Evolutionary conservation across 352 stramenopile species (phyloP).

Genomic region (Phytophthora europaea): DNA sequence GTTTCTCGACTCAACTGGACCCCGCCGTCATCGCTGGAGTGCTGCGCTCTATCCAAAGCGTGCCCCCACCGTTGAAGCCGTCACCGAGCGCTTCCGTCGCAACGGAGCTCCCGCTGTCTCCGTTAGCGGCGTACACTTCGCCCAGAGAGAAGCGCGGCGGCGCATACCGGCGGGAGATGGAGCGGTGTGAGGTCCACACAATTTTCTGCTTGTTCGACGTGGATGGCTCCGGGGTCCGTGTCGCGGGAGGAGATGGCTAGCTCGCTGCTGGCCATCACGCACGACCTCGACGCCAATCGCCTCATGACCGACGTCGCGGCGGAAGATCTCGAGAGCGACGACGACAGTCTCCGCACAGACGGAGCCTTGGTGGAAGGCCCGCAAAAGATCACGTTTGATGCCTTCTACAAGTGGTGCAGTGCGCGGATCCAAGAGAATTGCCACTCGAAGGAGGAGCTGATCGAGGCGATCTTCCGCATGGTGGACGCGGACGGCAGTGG

Average conservation of each 20-base stretch:
- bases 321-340: constrained; percentile 39
- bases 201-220: constrained; percentile 79
- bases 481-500: constrained; percentile 67
- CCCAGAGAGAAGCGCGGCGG: constrained; percentile 60
- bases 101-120: constrained; percentile 54
- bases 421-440: constrained; percentile 63
- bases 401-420: constrained; percentile 81
- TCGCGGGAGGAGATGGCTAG: constrained; percentile 72
- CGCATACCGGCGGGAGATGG: constrained; percentile 66
- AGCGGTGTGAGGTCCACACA: constrained; percentile 74
- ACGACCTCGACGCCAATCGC: constrained; percentile 69
- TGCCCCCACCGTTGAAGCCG: constrained; percentile 13
- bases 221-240: constrained; percentile 67
- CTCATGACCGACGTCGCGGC: constrained; percentile 68
- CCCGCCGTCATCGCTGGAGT: constrained; percentile 28
- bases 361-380: constrained; percentile 28
- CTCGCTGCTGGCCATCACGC: constrained; percentile 67
- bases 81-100: constrained; percentile 10
- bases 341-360: constrained; percentile 17
- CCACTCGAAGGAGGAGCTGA: constrained; percentile 67
- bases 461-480: constrained; percentile 80
- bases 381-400: constrained; percentile 70
- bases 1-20: constrained; percentile 25
- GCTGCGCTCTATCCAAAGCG: constrained; percentile 29
- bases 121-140: constrained; percentile 55